Base-by-base conservation (phyloP, 2,329 filamentous ascomycete species). In the Xylariaceae sp. region DNA sequence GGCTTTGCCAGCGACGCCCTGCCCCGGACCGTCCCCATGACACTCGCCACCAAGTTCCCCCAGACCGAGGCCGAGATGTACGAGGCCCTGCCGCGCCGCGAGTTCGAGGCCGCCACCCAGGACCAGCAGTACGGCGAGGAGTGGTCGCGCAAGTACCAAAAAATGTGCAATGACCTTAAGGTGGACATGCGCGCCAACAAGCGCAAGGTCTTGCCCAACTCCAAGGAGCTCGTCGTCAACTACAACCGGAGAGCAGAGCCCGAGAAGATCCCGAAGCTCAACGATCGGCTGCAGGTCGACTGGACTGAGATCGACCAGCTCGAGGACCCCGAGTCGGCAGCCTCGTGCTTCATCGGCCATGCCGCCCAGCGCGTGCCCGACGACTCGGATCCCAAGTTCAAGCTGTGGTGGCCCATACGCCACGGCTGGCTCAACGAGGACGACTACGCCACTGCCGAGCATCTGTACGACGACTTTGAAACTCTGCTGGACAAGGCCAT, bases 1-100 rank as follows among this genome's bases (percentile, higher is more conserved):
- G 92, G 92, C 0, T 78, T 96, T 39, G 89, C 90, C n/a, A 94
- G 85, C 51, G 92, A 98, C 61, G 90, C 89, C 5, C 66, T 98
- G 5, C 92, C 92, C 5, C 94, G 92, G 62, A 93, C 88, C 1
- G 77, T 96, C 25, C 90, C 92, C 5, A 95, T 94, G 83, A 80
- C 86, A 2, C 80, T 96, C 42, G 92, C 90, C 15, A 80, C 83
- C 21, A 85, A 80, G 52, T 83, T 83, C 47, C 66, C 74, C 5
- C 74, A 80, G 50, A 89, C 80, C 38, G 92, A 98, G 61, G 81
- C 84, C 12, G 87, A 96, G 53, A 81, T 86, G 59, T 68, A 84
- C 51, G 82, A 83, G 44, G 80, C 82, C 4, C 76, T 93, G 39
- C 90, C 90, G 5, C 76, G 78, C 41, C 67, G 76, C 25, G 86